These are phyloP conservation scores for Chytridium lagenaria DNA, from an alignment of 371 early-diverging fungal genomes.

Conservation along the genomic window DNA sequence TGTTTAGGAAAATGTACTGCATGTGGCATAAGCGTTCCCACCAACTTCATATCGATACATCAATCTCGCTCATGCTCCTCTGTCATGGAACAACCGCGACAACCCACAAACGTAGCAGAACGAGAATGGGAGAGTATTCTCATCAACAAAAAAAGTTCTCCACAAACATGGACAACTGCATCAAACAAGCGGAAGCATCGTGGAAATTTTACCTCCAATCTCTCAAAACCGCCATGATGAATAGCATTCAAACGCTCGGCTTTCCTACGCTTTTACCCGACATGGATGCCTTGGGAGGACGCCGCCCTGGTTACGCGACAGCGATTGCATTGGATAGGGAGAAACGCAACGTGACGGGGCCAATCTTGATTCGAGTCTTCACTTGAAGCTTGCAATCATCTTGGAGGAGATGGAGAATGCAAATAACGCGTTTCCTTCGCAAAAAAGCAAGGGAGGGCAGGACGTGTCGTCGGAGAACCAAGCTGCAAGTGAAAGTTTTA, in stretches of 20 bases:
- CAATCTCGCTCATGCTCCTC: slow-evolving; percentile 4
- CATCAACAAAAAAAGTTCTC: slow-evolving; percentile 31
- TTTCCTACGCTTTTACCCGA: slow-evolving; percentile 19
- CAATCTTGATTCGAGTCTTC: slow-evolving; percentile 31
- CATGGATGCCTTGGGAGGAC: slow-evolving; percentile 3
- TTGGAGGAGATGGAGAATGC: slow-evolving; percentile 33
- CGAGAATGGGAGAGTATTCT: slow-evolving; percentile 34
- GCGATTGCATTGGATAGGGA: slow-evolving; percentile 37
- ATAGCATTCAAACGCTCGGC: slow-evolving; percentile 24
- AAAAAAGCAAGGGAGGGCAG: neutral
- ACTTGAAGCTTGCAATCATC: slow-evolving; percentile 37
- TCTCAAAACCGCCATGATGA: slow-evolving; percentile 7
- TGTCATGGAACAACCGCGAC: neutral
- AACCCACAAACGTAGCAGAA: neutral
- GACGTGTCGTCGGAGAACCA: slow-evolving; percentile 17
- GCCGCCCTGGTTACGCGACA: slow-evolving; percentile 26
- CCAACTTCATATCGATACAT: slow-evolving; percentile 12
- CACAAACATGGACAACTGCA: slow-evolving; percentile 11
- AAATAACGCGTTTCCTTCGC: slow-evolving; percentile 34
- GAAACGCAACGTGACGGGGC: slow-evolving; percentile 11
- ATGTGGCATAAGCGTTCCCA: slow-evolving; percentile 29
- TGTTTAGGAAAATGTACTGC: slow-evolving; percentile 21
- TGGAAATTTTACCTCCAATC: slow-evolving; percentile 19
- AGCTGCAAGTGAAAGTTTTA: slow-evolving; percentile 42
- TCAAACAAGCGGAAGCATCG: slow-evolving; percentile 7